Evolutionary conservation across 495 filamentous ascomycete genomes (phyloP).

Genomic region (Aspergillus kassunensis): DNA sequence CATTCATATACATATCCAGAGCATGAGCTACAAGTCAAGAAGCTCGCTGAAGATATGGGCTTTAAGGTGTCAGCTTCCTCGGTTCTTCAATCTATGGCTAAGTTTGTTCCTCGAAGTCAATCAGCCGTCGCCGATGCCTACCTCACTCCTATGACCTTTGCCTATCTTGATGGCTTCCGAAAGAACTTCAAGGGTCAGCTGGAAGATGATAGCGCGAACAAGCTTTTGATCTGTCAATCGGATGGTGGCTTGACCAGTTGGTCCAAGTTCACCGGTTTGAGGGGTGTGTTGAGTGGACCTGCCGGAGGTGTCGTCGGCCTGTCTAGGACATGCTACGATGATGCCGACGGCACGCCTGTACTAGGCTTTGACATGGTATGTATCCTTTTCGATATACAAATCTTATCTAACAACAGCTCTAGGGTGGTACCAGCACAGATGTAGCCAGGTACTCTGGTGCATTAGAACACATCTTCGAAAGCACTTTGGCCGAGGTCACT

Average conservation of each 20-base stretch:
- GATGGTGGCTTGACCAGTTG: slow-evolving; percentile 46
- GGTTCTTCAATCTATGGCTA: slow-evolving; percentile 75
- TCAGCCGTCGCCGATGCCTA: slow-evolving; percentile 90
- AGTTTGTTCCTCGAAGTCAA: slow-evolving; percentile 63
- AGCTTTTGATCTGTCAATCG: slow-evolving; percentile 41
- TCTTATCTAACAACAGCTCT: background rate
- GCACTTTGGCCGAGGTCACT: slow-evolving; percentile 85
- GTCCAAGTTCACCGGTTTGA: slow-evolving; percentile 43
- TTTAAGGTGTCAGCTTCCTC: slow-evolving; percentile 46
- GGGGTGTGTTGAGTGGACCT: slow-evolving; percentile 49
- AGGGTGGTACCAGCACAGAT: slow-evolving; percentile 81
- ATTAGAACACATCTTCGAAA: slow-evolving; percentile 93
- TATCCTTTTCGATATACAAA: background rate
- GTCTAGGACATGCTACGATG: slow-evolving; percentile 82
- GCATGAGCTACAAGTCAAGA: slow-evolving; percentile 38
- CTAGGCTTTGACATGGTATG: slow-evolving; percentile 86
- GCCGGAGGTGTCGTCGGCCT: slow-evolving; percentile 75
- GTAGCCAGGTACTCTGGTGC: slow-evolving; percentile 81
- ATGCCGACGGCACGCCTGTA: slow-evolving; percentile 72
- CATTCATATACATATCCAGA: slow-evolving; percentile 45
- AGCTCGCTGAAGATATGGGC: slow-evolving; percentile 36
- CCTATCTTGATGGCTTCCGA: slow-evolving; percentile 80
- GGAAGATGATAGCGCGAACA: slow-evolving; percentile 32
- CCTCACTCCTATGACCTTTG: slow-evolving; percentile 81
- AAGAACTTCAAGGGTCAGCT: slow-evolving; percentile 44